A percentile compares a stretch with the other conserved stretches of the same genome.
Conservation (phyloP, 768 basidiomycete genomes). For the Pisolithus marmoratus region DNA sequence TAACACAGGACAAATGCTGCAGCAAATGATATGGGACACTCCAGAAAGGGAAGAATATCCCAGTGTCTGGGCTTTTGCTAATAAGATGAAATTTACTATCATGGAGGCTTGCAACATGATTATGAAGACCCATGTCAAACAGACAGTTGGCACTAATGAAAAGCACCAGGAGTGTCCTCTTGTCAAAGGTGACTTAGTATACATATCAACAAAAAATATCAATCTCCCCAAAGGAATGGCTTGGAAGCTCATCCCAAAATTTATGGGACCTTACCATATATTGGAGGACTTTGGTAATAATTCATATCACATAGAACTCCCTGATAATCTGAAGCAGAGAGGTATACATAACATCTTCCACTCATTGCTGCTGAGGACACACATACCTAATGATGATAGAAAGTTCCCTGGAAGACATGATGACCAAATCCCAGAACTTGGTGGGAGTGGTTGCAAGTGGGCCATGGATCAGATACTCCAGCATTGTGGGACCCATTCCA, state of each 20-base stretch:
- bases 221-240: constrained; percentile 30
- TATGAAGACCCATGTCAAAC: too few relatives aligned
- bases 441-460: too few relatives aligned
- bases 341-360: constrained; percentile 19
- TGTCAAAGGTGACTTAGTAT: constrained; percentile 22
- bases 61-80: too few relatives aligned
- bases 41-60: too few relatives aligned
- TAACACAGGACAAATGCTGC: too few relatives aligned
- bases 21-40: too few relatives aligned
- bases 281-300: constrained; percentile 9
- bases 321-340: constrained; percentile 6
- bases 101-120: too few relatives aligned
- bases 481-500: constrained; percentile 10
- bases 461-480: too few relatives aligned
- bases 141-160: constrained; percentile 8
- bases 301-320: constrained; percentile 18
- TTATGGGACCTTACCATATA: constrained; percentile 24
- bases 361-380: constrained; percentile 12
- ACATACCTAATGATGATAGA: constrained; percentile 4
- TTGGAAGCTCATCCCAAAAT: constrained; percentile 23
- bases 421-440: too few relatives aligned
- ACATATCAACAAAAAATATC: constrained; percentile 20
- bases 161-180: constrained; percentile 27
- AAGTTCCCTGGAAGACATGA: too few relatives aligned
- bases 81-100: too few relatives aligned